Evolutionary conservation across 352 stramenopile species (phyloP).

Genomic region (Globisporangium takayamanum): DNA sequence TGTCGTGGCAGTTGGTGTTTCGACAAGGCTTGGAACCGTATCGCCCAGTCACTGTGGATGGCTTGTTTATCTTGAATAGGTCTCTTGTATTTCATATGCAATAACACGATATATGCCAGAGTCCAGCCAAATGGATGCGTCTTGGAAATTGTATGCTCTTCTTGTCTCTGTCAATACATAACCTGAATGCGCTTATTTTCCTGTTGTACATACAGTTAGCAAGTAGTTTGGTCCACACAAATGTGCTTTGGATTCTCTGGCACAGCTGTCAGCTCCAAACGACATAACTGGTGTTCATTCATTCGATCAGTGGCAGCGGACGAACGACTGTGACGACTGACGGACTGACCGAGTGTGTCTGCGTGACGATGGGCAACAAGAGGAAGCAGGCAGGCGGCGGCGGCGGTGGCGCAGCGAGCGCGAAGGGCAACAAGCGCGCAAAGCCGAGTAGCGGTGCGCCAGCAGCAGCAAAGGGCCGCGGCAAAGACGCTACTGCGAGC

Average conservation of each 20-base stretch:
- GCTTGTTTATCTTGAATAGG: too few species aligned
- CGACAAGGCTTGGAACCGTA: too few species aligned
- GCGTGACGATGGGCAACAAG: slow-evolving; percentile 24
- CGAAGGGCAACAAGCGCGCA: slow-evolving; percentile 36
- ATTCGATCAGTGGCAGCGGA: background rate
- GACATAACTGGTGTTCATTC: background rate
- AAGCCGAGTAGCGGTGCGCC: slow-evolving; percentile 11
- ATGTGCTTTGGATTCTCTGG: background rate
- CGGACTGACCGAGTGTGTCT: too few species aligned
- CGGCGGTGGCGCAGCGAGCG: slow-evolving; percentile 9
- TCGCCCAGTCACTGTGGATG: too few species aligned
- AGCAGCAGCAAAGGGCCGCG: slow-evolving; percentile 22
- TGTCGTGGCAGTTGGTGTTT: too few species aligned
- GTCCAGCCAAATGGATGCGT: too few species aligned
- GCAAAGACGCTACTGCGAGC: slow-evolving; percentile 3
- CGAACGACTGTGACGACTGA: background rate
- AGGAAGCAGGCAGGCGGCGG: slow-evolving; percentile 23
- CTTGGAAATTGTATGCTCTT: too few species aligned
- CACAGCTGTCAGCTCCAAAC: background rate
- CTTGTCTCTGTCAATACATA: too few species aligned
- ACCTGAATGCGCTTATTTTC: too few species aligned
- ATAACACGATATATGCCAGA: too few species aligned
- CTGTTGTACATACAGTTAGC: background rate
- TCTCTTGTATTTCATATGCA: too few species aligned
- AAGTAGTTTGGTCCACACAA: background rate